These are phyloP conservation scores for Rhizopus arrhizus DNA, from an alignment of 371 early-diverging fungal species.

Conservation along the genomic window DNA sequence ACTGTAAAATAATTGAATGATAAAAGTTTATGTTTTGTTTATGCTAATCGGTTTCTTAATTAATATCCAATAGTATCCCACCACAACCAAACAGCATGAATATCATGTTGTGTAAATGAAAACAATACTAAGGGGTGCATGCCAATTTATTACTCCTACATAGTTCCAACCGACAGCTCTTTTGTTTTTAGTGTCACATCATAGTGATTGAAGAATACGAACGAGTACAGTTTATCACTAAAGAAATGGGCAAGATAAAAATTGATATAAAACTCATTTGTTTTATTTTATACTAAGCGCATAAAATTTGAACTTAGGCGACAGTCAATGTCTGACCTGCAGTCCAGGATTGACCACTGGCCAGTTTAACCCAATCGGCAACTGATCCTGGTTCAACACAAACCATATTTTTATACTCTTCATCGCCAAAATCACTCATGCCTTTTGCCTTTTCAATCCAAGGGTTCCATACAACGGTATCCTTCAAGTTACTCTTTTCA, in stretches of 20 bases:
- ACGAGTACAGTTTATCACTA: too few species aligned
- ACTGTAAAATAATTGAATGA: not conserved
- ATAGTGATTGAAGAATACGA: too few species aligned
- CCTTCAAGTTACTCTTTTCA: constrained; percentile 64
- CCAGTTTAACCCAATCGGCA: constrained; percentile 68
- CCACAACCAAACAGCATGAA: constrained; percentile 14
- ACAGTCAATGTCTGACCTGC: constrained; percentile 75
- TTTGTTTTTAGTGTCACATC: too few species aligned
- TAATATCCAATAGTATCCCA: constrained; percentile 24
- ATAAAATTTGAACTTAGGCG: constrained; percentile 4
- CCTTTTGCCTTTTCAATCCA: constrained; percentile 88
- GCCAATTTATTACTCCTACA: too few species aligned
- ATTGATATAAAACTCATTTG: too few species aligned
- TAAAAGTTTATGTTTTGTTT: not conserved
- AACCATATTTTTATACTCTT: constrained; percentile 80
- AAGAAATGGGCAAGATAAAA: too few species aligned
- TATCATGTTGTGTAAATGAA: not conserved
- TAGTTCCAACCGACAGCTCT: too few species aligned
- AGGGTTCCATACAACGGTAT: constrained; percentile 96
- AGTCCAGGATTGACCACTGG: constrained; percentile 67
- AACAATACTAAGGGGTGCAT: not conserved
- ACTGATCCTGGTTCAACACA: constrained; percentile 92
- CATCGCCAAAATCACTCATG: constrained; percentile 89
- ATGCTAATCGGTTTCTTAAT: constrained; percentile 15
- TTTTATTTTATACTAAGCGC: too few species aligned